A percentile compares a stretch with the other conserved stretches of the same genome.
Evolutionary conservation across 345 rosid genomes (phyloP).

Genomic region (Citrus hindsii): DNA sequence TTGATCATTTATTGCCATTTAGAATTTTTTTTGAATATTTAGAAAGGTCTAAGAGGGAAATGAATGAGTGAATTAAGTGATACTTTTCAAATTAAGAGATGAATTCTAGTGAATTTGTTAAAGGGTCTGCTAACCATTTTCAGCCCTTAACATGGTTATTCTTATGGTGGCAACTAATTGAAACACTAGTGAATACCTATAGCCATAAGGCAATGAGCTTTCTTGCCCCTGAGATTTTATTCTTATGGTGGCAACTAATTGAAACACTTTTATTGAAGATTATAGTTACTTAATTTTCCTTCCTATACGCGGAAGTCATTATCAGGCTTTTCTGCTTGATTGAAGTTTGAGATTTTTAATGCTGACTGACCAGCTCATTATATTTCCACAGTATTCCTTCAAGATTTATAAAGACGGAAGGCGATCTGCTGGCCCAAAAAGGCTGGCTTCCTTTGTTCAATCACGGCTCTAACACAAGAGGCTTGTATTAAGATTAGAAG

Average conservation of each 20-base stretch:
- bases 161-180: too few species aligned
- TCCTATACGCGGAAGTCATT: background rate
- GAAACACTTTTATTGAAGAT: background rate
- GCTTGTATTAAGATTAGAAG: slow-evolving; percentile 19
- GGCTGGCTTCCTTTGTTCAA: slow-evolving; percentile 34
- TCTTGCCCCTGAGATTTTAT: background rate
- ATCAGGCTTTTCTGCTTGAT: background rate
- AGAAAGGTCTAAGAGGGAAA: background rate
- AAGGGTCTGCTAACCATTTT: background rate
- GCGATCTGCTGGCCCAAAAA: slow-evolving; percentile 27
- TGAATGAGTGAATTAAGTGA: background rate
- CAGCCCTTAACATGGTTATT: background rate
- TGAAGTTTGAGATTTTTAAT: background rate
- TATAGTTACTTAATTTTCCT: background rate
- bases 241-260: background rate
- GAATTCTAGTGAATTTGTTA: background rate
- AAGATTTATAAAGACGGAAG: slow-evolving; percentile 9
- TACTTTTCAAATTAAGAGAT: background rate
- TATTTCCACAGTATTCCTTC: slow-evolving; percentile 9
- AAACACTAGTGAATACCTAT: background rate
- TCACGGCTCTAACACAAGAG: slow-evolving; percentile 34
- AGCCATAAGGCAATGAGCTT: background rate
- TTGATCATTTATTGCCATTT: background rate
- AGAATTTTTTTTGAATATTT: background rate
- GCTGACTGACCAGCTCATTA: background rate